phyloP scores from a whole-genome alignment of 73 alveolate species.

The Diophrys appendiculata region DNA sequence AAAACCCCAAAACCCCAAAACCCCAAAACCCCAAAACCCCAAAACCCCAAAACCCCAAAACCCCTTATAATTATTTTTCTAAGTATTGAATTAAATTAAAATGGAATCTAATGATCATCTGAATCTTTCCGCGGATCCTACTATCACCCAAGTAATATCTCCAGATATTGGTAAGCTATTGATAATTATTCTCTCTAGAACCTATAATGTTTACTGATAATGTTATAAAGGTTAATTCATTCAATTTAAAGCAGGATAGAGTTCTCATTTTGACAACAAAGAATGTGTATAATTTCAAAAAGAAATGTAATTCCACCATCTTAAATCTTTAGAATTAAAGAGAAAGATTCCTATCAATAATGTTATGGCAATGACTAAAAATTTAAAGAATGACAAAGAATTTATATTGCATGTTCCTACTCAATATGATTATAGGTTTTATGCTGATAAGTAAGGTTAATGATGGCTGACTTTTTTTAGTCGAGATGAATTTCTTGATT shows the following conservation, averaged over 20 bases:
- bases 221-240: constrained; percentile 72
- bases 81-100: too few relatives aligned
- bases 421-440: constrained; percentile 72
- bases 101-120: not conserved
- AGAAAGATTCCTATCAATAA: constrained; percentile 14
- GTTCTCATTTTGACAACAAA: constrained; percentile 68
- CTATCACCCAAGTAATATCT: not conserved
- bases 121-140: not conserved
- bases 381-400: constrained; percentile 50
- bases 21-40: too few relatives aligned
- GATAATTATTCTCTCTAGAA: constrained; percentile 30
- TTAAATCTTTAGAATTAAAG: not conserved
- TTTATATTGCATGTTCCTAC: constrained; percentile 71
- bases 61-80: too few relatives aligned
- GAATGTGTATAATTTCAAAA: constrained; percentile 63
- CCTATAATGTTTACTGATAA: constrained; percentile 66
- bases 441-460: constrained; percentile 32
- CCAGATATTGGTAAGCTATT: not conserved
- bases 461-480: not conserved
- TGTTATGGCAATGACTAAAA: constrained; percentile 11
- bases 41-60: too few relatives aligned
- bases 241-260: constrained; percentile 77
- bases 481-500: constrained; percentile 54
- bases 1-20: too few relatives aligned
- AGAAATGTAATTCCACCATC: constrained; percentile 41